Evolutionary conservation across 2,329 filamentous ascomycete species (phyloP), one percentile per base, ranked within the genome.

Genomic region (Thielaviopsis populi): DNA sequence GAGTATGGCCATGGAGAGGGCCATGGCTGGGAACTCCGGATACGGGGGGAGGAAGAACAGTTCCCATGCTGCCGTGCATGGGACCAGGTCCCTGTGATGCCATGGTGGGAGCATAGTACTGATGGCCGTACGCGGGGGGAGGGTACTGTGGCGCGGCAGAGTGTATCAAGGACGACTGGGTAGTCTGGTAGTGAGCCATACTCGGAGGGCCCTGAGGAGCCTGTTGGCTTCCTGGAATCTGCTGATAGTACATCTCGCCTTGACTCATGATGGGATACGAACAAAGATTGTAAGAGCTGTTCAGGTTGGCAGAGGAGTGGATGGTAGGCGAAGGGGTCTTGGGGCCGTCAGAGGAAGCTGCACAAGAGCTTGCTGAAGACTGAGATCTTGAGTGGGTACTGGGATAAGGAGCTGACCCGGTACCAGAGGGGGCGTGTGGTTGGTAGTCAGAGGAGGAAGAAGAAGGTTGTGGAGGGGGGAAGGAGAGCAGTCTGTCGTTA

Each of bases 211-310:
- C 79, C 73, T 91, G 87, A 10, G 88, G 86, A 70, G 87, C 88
- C 66, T 84, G 80, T 73, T 89, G 88, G 66, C 86, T 86, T 69
- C 85, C 83, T 70, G 88, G 88, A 79, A 95, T 86, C 75, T 94
- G 88, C 70, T 83, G 78, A 71, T 94, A 91, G 74, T 95, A 94
- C 85, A 95, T 88, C 70, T 95, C 92, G 69, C 84, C 81, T 75
- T 87, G 86, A 77, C 95, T 95, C 91, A 96, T 96, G 75, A 78
- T 77, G 70, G 75, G 71, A 67, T 78, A 78, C 22, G 77, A 75
- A 74, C 77, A 78, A 63, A 71, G 71, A 43, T 73, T 70, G 27
- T 74, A 70, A 15, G 75, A 73, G 54, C 74, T 73, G 50, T 75
- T 73, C 54, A 79, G 72, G 60, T 74, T 72, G 61, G 72, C 71